These are phyloP conservation scores for Cucurbita moschata DNA, from an alignment of 306 rosid species.

Conservation along the genomic window DNA sequence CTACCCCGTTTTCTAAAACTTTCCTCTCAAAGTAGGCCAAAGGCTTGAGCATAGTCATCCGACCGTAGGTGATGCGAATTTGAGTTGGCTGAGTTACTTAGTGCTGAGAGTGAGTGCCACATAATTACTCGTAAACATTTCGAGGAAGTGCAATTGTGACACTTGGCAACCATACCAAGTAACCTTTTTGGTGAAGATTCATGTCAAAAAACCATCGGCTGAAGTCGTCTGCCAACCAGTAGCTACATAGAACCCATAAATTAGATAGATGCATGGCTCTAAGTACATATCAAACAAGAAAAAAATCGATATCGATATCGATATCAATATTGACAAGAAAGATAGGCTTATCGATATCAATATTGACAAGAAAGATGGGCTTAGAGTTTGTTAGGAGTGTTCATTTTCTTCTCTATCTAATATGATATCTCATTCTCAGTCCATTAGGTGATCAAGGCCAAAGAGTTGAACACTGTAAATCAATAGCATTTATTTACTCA, in stretches of 20 bases:
- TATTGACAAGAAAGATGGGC: background rate
- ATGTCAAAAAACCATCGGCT: constrained; percentile 50
- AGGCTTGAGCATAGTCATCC: no score
- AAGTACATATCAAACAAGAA: background rate
- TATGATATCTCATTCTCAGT: background rate
- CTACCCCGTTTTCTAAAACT: no score
- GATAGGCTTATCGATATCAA: background rate
- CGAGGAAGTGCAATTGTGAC: no score
- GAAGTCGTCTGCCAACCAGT: constrained; percentile 45
- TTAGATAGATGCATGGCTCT: background rate
- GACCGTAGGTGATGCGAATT: no score
- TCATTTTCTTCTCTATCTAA: background rate
- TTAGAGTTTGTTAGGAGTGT: background rate
- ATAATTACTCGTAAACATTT: no score
- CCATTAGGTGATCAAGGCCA: background rate
- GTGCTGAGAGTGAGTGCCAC: no score
- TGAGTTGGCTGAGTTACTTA: no score
- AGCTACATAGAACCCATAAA: background rate
- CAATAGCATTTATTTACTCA: background rate
- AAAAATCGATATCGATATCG: background rate
- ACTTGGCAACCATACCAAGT: constrained; percentile 25
- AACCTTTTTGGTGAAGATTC: constrained; percentile 48
- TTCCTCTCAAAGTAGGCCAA: no score
- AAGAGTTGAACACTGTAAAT: background rate
- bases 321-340: no score